phyloP scores from a whole-genome alignment of 495 filamentous ascomycete species.

The Neurospora sp. region DNA sequence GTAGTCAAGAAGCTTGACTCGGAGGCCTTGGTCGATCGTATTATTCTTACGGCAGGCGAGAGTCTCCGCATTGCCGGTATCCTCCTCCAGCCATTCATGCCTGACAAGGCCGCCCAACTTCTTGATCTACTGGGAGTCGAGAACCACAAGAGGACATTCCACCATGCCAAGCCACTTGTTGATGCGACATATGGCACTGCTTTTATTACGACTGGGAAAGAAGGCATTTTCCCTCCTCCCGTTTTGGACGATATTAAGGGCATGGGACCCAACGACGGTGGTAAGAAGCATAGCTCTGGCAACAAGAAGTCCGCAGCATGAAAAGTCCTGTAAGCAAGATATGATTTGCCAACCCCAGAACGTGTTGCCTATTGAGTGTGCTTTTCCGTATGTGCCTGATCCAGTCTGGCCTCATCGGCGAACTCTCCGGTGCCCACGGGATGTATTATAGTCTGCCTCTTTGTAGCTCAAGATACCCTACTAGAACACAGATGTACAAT shows the following conservation, averaged over 20 bases:
- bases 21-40: conserved; percentile 15
- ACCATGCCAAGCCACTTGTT: conserved; percentile 41
- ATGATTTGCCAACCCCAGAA: not conserved
- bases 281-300: not conserved
- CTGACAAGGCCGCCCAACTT: conserved; percentile 60
- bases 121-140: conserved; percentile 70
- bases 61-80: conserved; percentile 73
- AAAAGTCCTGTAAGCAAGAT: not conserved
- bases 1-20: conserved; percentile 5
- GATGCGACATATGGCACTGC: conserved; percentile 61
- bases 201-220: conserved; percentile 34
- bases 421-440: not conserved
- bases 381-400: not conserved
- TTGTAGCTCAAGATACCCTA: not conserved
- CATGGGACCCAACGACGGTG: not conserved
- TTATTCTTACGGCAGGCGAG: conserved; percentile 64
- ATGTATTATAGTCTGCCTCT: not conserved
- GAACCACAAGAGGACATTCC: conserved; percentile 44
- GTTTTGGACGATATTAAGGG: conserved; percentile 19
- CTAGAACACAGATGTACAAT: not conserved
- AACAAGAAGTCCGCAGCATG: not conserved
- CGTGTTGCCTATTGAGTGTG: not conserved
- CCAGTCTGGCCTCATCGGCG: not conserved
- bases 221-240: conserved; percentile 27
- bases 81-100: conserved; percentile 84